A percentile compares a stretch with the other conserved stretches of the same genome.
These are phyloP conservation scores for Heliamphora exappendiculata DNA, from an alignment of 148 eudicot genomes.

Conservation along the genomic window DNA sequence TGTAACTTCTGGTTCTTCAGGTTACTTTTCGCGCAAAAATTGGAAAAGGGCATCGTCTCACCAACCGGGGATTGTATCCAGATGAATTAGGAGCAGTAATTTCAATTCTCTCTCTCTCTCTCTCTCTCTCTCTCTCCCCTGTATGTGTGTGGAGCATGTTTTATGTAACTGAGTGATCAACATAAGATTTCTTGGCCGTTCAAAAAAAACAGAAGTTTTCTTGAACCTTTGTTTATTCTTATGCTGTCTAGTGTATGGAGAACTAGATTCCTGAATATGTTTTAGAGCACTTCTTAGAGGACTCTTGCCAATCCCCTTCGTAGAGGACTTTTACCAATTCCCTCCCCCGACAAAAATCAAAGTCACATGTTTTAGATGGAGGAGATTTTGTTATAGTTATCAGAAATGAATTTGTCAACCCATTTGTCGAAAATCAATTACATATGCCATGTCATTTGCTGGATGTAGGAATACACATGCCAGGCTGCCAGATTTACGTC, in stretches of 20 bases:
- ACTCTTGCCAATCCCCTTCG: neutral
- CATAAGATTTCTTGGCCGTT: too few species aligned
- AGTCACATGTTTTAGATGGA: neutral
- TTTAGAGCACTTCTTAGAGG: neutral
- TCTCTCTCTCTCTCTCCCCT: neutral
- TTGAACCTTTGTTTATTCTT: neutral
- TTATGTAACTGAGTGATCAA: neutral
- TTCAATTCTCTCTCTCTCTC: neutral
- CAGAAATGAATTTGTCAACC: neutral
- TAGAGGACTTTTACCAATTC: neutral
- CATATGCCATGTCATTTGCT: neutral
- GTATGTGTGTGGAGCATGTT: neutral
- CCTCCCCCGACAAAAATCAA: neutral
- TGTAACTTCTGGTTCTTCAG: conserved; percentile 27
- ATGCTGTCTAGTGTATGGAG: neutral
- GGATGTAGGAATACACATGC: neutral
- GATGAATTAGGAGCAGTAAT: conserved; percentile 95
- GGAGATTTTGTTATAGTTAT: neutral
- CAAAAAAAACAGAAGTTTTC: too few species aligned
- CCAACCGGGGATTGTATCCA: conserved; percentile 78
- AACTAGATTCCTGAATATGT: neutral
- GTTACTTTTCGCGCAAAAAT: conserved; percentile 94
- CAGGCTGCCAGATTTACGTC: neutral
- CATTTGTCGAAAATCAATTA: neutral
- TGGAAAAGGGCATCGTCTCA: conserved; percentile 59